These are phyloP conservation scores for Apiotrichum montevideense DNA, from an alignment of 1,284 basidiomycete species.

Conservation along the genomic window DNA sequence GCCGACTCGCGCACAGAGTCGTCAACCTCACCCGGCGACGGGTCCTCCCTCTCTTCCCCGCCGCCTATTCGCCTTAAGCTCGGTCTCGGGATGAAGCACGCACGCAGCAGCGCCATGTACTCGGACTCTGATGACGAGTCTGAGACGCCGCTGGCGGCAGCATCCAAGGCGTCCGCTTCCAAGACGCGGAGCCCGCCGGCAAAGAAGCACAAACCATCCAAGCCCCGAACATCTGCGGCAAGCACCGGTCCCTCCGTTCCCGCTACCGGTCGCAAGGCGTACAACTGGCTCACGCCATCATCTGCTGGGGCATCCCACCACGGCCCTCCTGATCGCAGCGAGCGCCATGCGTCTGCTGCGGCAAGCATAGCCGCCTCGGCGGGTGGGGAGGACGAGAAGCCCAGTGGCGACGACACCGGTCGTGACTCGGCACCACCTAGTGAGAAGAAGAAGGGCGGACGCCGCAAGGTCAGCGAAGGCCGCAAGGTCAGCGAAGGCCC, in stretches of 20 bases:
- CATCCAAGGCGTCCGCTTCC: not conserved
- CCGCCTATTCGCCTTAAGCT: constrained; percentile 35
- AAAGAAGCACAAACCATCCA: constrained; percentile 7
- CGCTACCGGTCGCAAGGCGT: constrained; percentile 29
- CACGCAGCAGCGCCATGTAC: constrained; percentile 16
- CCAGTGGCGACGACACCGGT: constrained; percentile 2
- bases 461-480: constrained; percentile 6
- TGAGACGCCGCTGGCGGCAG: no score
- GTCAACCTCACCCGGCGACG: constrained; percentile 1
- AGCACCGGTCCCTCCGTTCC: constrained; percentile 6
- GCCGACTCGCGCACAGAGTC: not conserved
- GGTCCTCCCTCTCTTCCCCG: constrained; percentile 21
- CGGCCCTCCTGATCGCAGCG: constrained; percentile 31
- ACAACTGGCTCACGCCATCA: constrained; percentile 40
- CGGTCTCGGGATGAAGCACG: constrained; percentile 21
- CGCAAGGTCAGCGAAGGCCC: constrained; percentile 14
- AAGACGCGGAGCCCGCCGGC: constrained; percentile 6
- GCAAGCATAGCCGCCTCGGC: not conserved
- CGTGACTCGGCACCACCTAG: constrained; percentile 6
- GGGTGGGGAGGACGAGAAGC: constrained; percentile 5
- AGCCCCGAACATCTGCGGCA: not conserved
- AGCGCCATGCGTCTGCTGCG: not conserved
- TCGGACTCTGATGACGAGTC: constrained; percentile 32
- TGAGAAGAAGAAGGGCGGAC: constrained; percentile 20
- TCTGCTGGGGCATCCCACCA: constrained; percentile 34